Conservation (phyloP, 192 early-diverging fungal species). For the Phlyctochytrium planicorne region DNA sequence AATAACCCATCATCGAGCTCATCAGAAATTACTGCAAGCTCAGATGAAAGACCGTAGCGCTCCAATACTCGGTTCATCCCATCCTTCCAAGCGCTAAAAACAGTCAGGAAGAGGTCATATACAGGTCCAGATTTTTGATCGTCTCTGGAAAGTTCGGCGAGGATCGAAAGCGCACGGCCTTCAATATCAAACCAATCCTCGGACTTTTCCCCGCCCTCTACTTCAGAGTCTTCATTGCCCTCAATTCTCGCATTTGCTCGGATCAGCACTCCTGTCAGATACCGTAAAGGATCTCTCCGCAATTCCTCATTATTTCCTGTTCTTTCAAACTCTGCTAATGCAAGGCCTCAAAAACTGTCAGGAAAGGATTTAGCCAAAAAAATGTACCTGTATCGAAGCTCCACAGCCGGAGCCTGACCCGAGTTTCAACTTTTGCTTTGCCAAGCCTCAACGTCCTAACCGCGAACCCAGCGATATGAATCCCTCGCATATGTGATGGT, state of each 20-base stretch:
- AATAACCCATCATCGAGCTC: not conserved
- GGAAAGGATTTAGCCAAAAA: not conserved
- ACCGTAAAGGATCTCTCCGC: not conserved
- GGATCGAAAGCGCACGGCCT: too few relatives aligned
- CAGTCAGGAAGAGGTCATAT: not conserved
- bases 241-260: not conserved
- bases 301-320: not conserved
- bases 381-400: not conserved
- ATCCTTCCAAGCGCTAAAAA: not conserved
- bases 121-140: too few relatives aligned
- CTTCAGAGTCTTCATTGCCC: not conserved
- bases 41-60: not conserved
- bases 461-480: not conserved
- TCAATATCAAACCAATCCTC: too few relatives aligned
- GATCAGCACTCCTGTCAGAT: not conserved
- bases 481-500: not conserved
- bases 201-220: too few relatives aligned
- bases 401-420: not conserved
- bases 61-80: not conserved
- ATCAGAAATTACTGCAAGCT: not conserved
- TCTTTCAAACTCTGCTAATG: not conserved
- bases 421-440: not conserved
- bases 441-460: not conserved
- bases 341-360: not conserved
- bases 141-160: too few relatives aligned